Conservation (phyloP, 352 stramenopile species). For the Nothophytophthora sp. region DNA sequence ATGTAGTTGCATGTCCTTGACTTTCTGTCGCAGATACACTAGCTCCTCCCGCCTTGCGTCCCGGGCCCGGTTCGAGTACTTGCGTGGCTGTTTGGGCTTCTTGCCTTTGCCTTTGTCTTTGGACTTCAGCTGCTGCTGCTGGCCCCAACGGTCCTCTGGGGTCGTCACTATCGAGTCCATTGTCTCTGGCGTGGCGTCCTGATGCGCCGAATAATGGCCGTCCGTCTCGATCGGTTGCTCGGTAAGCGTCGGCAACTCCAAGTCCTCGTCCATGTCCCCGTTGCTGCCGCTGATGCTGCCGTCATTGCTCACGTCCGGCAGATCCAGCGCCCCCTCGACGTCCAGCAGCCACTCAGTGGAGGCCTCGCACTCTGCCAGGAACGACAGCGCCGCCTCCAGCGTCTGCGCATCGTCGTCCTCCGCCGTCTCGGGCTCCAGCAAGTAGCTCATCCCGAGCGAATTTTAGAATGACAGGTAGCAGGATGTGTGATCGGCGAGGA, state of each 20-base stretch:
- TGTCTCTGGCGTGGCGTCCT: not conserved
- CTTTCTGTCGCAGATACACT: slow-evolving; percentile 38
- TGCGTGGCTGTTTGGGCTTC: slow-evolving; percentile 19
- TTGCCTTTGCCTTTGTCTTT: too few relatives aligned
- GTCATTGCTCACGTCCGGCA: slow-evolving; percentile 8
- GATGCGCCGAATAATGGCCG: not conserved
- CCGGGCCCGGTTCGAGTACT: slow-evolving; percentile 35
- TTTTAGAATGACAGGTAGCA: too few relatives aligned
- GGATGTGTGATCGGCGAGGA: too few relatives aligned
- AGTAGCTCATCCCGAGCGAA: too few relatives aligned
- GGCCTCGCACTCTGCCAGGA: slow-evolving; percentile 40
- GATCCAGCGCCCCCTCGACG: slow-evolving; percentile 13
- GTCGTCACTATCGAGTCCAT: not conserved
- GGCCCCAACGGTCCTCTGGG: slow-evolving; percentile 1
- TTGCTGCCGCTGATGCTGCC: too few relatives aligned
- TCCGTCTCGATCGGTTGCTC: slow-evolving; percentile 12
- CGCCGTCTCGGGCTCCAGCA: slow-evolving; percentile 12
- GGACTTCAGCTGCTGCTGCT: slow-evolving; percentile 9
- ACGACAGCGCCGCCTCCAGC: slow-evolving; percentile 43
- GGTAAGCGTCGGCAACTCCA: slow-evolving; percentile 24
- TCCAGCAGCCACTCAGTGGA: slow-evolving; percentile 31
- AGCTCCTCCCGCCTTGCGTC: slow-evolving; percentile 35
- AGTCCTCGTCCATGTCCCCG: slow-evolving; percentile 9
- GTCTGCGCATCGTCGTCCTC: slow-evolving; percentile 19
- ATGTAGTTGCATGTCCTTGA: slow-evolving; percentile 34